Conservation (phyloP, 495 filamentous ascomycete species). For the Aspergillus affinis region DNA sequence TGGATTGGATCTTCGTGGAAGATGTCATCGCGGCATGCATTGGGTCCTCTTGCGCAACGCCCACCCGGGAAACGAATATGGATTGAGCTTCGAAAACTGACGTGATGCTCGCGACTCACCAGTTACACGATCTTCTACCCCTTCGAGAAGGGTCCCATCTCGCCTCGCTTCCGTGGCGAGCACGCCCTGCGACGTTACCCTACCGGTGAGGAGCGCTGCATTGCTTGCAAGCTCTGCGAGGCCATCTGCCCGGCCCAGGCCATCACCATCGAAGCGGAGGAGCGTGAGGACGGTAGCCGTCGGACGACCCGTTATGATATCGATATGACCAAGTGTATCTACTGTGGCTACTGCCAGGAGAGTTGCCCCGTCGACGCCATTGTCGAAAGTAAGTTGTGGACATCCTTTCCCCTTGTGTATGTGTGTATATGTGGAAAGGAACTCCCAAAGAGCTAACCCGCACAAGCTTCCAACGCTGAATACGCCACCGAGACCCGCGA, state of each 20-base stretch:
- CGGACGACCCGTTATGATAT: constrained; percentile 98
- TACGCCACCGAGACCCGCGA: constrained; percentile 97
- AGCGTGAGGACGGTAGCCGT: constrained; percentile 91
- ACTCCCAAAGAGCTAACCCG: background rate
- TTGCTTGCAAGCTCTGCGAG: constrained; percentile 99
- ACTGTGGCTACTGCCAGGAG: constrained; percentile 99
- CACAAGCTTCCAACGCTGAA: constrained; percentile 84
- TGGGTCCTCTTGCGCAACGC: background rate
- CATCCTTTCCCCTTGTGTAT: background rate
- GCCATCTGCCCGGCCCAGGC: constrained; percentile 95
- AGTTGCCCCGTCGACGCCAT: constrained; percentile 98
- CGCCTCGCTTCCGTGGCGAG: constrained; percentile 94
- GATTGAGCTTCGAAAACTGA: constrained; percentile 10
- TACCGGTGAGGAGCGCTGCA: constrained; percentile 96
- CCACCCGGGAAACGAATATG: background rate
- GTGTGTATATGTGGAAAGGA: background rate
- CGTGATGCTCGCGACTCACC: constrained; percentile 2
- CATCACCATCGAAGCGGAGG: constrained; percentile 98
- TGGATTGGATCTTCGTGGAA: background rate
- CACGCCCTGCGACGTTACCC: constrained; percentile 95
- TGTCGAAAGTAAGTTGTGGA: constrained; percentile 67
- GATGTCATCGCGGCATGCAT: background rate
- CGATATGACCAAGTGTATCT: constrained; percentile 99
- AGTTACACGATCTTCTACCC: constrained; percentile 99
- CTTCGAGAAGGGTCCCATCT: constrained; percentile 98